A percentile compares a stretch with the other conserved stretches of the same genome.
Evolutionary conservation across 108 stramenopile genomes (phyloP).

Genomic region (Stephanodiscus minutulus): DNA sequence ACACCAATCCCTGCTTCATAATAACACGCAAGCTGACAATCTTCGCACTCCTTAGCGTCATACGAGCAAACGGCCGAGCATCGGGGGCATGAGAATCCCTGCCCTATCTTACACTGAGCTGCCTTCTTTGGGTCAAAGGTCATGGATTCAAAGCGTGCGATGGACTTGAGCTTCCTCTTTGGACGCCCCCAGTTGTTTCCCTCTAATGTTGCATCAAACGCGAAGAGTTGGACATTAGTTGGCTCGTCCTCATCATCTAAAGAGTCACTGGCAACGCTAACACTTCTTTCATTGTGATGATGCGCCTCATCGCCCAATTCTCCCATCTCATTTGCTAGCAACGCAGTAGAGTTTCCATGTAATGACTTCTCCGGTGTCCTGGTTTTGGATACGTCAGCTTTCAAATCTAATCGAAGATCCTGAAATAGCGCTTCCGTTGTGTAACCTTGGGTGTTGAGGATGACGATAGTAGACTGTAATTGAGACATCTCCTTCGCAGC

Average conservation of each 20-base stretch:
- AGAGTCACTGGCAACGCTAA: neutral
- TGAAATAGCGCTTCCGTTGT: neutral
- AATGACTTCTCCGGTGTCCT: neutral
- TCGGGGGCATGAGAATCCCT: conserved; percentile 12
- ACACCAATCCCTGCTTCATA: conserved; percentile 17
- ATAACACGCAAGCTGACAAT: conserved; percentile 3
- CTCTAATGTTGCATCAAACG: neutral
- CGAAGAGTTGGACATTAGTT: neutral
- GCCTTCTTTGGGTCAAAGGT: conserved; percentile 15
- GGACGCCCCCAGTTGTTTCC: conserved; percentile 7
- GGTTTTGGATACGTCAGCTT: neutral
- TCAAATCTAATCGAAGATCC: neutral
- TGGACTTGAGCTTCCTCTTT: conserved; percentile 35
- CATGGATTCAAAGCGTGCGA: conserved; percentile 24
- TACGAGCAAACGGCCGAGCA: conserved; percentile 9
- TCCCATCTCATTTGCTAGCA: neutral
- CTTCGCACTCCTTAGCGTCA: conserved; percentile 7
- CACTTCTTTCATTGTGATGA: neutral
- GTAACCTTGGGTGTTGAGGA: neutral
- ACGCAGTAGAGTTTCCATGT: neutral
- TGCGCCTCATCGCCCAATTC: neutral
- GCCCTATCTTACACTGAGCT: conserved; percentile 3
- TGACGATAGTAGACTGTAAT: neutral
- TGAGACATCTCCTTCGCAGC: neutral
- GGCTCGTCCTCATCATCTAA: neutral